These are phyloP conservation scores for Austroboletus eburneus DNA, from an alignment of 768 basidiomycete species.

Conservation along the genomic window DNA sequence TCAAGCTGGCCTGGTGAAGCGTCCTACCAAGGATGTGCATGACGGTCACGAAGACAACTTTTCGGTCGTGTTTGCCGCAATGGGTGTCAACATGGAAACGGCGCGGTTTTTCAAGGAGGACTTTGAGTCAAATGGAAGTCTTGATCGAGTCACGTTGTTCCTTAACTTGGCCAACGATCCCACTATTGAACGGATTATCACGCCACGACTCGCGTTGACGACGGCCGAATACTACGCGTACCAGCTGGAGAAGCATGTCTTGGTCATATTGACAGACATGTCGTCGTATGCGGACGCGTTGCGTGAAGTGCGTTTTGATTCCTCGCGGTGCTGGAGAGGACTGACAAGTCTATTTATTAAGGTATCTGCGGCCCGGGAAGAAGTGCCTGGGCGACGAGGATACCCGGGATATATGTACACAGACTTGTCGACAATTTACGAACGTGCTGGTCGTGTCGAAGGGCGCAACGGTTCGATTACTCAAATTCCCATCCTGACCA, in stretches of 20 bases:
- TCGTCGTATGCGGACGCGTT: constrained; percentile 95
- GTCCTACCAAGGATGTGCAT: constrained; percentile 95
- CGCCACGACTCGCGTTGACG: constrained; percentile 94
- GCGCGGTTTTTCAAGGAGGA: constrained; percentile 99
- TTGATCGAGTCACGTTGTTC: constrained; percentile 97
- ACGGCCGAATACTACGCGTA: constrained; percentile 99
- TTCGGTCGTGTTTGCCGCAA: constrained; percentile 98
- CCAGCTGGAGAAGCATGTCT: constrained; percentile 98
- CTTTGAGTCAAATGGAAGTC: constrained; percentile 97
- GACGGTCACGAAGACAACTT: constrained; percentile 99
- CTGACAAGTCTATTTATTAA: constrained; percentile 4
- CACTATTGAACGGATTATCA: constrained; percentile 99
- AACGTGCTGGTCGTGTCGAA: constrained; percentile 96
- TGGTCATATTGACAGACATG: constrained; percentile 99
- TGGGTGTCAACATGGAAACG: constrained; percentile 99
- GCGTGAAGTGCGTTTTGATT: constrained; percentile 65
- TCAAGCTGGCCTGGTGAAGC: constrained; percentile 95
- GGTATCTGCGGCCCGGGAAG: constrained; percentile 97
- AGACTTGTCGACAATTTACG: constrained; percentile 98
- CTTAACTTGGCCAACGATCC: constrained; percentile 98
- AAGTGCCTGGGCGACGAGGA: constrained; percentile 98
- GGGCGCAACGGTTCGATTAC: constrained; percentile 99
- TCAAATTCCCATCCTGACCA: constrained; percentile 98
- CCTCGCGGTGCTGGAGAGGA: constrained; percentile 11
- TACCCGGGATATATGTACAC: constrained; percentile 99